These are phyloP conservation scores for Penicillium sp. DNA, from an alignment of 2,329 filamentous ascomycete species.

Conservation along the genomic window DNA sequence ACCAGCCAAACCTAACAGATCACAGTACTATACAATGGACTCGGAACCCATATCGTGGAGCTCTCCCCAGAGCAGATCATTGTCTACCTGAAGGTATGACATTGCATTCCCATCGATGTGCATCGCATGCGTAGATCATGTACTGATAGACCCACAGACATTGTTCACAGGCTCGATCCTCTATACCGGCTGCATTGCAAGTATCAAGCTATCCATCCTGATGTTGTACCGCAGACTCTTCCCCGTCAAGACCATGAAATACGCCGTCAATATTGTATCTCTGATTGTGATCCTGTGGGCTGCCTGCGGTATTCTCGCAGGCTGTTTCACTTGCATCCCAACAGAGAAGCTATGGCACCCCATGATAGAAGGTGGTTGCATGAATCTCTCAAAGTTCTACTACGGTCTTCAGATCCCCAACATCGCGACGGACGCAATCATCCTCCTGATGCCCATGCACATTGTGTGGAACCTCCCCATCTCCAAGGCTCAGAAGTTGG, in stretches of 20 bases:
- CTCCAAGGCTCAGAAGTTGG: constrained; percentile 22
- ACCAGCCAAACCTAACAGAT: background rate
- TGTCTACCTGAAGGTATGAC: constrained; percentile 25
- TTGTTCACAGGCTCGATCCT: constrained; percentile 27
- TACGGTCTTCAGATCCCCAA: constrained; percentile 32
- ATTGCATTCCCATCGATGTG: too few species aligned
- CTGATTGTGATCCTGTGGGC: constrained; percentile 27
- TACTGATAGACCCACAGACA: constrained; percentile 13
- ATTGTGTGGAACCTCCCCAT: constrained; percentile 29
- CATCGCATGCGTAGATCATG: background rate
- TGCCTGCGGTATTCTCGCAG: constrained; percentile 25
- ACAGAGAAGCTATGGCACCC: constrained; percentile 28
- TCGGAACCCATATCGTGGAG: constrained; percentile 24
- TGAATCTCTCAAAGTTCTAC: constrained; percentile 30
- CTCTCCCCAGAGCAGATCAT: constrained; percentile 18
- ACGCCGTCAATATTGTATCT: constrained; percentile 21
- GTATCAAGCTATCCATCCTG: constrained; percentile 31
- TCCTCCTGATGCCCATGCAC: constrained; percentile 29
- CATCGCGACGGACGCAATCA: constrained; percentile 32
- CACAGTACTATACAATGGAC: constrained; percentile 26
- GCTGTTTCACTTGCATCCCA: constrained; percentile 29
- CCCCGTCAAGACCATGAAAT: constrained; percentile 23
- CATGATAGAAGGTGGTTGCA: constrained; percentile 23
- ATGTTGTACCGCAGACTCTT: constrained; percentile 32
- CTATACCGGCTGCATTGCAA: constrained; percentile 28